A percentile compares a stretch with the other conserved stretches of the same genome.
Evolutionary conservation across 352 stramenopile genomes (phyloP).

Genomic region (Pythium diclinum): DNA sequence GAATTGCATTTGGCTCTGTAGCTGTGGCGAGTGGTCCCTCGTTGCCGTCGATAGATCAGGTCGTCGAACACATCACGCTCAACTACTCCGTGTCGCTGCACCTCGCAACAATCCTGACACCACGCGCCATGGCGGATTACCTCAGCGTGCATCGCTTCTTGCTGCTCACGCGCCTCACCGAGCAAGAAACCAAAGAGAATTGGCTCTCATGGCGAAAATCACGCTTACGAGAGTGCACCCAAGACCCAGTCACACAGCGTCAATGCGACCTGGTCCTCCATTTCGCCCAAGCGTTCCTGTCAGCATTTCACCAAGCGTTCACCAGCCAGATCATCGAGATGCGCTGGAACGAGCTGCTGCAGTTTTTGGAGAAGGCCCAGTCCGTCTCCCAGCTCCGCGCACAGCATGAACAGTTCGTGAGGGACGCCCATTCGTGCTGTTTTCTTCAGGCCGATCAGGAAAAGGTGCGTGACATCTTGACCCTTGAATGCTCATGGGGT

Average conservation of each 20-base stretch:
- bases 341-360: constrained; percentile 15
- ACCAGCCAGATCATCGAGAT: constrained; percentile 17
- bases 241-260: constrained; percentile 1
- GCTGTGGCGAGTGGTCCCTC: constrained; percentile 40
- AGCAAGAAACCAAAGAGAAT: constrained; percentile 46
- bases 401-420: constrained; percentile 14
- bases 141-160: constrained; percentile 21
- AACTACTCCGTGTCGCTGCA: constrained; percentile 16
- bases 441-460: constrained; percentile 18
- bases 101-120: constrained; percentile 17
- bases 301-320: constrained; percentile 23
- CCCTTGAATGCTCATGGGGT: background rate
- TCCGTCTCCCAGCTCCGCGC: constrained; percentile 16
- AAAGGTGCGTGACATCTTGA: constrained; percentile 6
- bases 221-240: background rate
- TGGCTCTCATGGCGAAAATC: constrained; percentile 24
- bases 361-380: constrained; percentile 2
- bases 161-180: constrained; percentile 31
- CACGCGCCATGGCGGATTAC: constrained; percentile 12
- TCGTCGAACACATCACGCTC: constrained; percentile 20
- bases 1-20: background rate
- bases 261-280: constrained; percentile 23
- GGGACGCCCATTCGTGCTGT: constrained; percentile 17
- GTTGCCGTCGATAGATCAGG: constrained; percentile 26
- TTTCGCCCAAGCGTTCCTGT: constrained; percentile 14